Evolutionary conservation across 148 eudicot species (phyloP).

Genomic region (Arctostaphylos glauca): DNA sequence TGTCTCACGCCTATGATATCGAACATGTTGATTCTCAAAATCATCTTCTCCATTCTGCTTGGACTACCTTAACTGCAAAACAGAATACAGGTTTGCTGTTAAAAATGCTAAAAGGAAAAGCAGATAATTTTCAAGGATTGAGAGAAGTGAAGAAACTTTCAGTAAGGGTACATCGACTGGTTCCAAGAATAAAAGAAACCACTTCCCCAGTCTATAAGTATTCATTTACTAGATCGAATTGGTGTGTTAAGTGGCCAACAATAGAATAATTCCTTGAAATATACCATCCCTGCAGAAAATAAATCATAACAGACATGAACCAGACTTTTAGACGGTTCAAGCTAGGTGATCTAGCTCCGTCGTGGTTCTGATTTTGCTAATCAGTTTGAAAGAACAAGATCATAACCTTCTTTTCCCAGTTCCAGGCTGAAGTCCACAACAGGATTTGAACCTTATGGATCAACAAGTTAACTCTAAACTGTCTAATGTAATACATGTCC

Average conservation of each 20-base stretch:
- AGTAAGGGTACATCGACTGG: neutral
- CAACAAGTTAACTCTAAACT: neutral
- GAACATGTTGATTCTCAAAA: neutral
- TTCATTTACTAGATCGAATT: neutral
- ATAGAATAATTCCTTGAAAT: too few relatives aligned
- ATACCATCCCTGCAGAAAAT: neutral
- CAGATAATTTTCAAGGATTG: neutral
- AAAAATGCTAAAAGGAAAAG: neutral
- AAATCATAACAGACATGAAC: neutral
- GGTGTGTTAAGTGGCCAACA: neutral
- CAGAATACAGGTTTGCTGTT: neutral
- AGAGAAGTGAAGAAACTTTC: neutral
- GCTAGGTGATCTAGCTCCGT: neutral
- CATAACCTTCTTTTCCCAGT: neutral
- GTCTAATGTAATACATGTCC: neutral
- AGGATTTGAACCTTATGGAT: neutral
- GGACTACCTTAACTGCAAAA: conserved; percentile 37
- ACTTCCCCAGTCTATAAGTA: too few relatives aligned
- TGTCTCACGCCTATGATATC: too few relatives aligned
- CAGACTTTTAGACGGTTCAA: neutral
- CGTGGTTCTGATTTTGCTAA: neutral
- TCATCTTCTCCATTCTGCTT: conserved; percentile 52
- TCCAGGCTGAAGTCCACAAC: neutral
- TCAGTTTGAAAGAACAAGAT: neutral
- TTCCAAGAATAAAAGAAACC: too few relatives aligned